Evolutionary conservation across 345 rosid genomes (phyloP), one percentile per base, ranked within the genome.

Genomic region (Moricandia arvensis): DNA sequence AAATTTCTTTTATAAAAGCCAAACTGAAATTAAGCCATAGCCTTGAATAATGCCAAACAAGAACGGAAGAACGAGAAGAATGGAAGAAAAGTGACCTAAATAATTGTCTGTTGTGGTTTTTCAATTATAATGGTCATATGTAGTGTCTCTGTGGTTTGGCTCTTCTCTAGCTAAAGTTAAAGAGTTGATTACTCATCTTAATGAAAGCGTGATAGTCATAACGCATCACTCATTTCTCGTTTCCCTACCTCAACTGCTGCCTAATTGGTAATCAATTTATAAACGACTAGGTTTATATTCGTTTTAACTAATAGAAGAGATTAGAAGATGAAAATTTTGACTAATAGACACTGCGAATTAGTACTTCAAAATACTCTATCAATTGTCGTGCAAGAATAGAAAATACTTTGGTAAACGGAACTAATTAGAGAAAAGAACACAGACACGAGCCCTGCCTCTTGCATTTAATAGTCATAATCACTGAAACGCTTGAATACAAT

Each of bases 191-290:
- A 73, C 58, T 57, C n/a, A 54, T 37, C 16, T 58, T 58, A 66
- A 66, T 18, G 30, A 67, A 75, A 75, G 53, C 59, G 78, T 63
- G 78, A 26, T 55, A 69, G 54, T 8, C 64, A 73, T 41, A 26
- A 49, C 64, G 64, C 34, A 63, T 73, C 69, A 73, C 70, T 35
- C 43, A 65, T 27, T 62, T 16, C 55, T 54, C 31, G 55, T 73
- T 55, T 72, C 27, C 59, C 31, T 45, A 29, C 21, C 59, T 60
- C 31, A 47, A 18, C 65, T 53, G 33, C 67, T 71, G 12, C 35
- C 60, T 63, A 64, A 54, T 53, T 73, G 64, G 15, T 33, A 43
- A 43, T 66, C 64, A 18, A 41, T 13, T n/a, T n/a, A n/a, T n/a
- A n/a, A n/a, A n/a, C n/a, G n/a, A n/a, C n/a, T n/a, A n/a, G n/a